Base-by-base conservation (phyloP, 2,329 filamentous ascomycete species). In the Coniochaeta sp. region DNA sequence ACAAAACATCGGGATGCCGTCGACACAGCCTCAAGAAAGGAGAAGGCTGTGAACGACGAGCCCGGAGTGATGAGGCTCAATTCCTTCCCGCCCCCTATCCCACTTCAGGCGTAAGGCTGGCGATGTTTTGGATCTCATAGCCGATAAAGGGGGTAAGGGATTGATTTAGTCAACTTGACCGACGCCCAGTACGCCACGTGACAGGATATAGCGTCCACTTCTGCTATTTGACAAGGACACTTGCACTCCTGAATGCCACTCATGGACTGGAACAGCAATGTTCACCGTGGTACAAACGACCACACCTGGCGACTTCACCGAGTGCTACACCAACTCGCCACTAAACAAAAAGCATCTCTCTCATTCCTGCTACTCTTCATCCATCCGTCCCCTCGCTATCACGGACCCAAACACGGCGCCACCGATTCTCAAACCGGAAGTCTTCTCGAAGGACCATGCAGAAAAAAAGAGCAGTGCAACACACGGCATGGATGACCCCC, bases 121-220 rank as follows among this genome's bases (percentile, higher is more conserved):
- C 31, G 16, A 26, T 42, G 51, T 52, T 50, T 49, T 26, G 22
- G 24, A 51, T 42, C 27, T 10, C 45, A 49, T 49, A 51, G 49
- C 51, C 51, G 51, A 46, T 30, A 48, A 53, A n/a, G n/a, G n/a
- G 24, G 24, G 46, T 20, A 35, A 50, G 50, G n/a, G 6, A 12
- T 8, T 47, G 14, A n/a, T n/a, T n/a, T n/a, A n/a, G n/a, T n/a
- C n/a, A n/a, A n/a, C n/a, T n/a, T n/a, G n/a, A n/a, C n/a, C n/a
- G n/a, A n/a, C n/a, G n/a, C n/a, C n/a, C n/a, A n/a, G n/a, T n/a
- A n/a, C n/a, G n/a, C n/a, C n/a, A n/a, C n/a, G n/a, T n/a, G n/a
- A n/a, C n/a, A n/a, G n/a, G n/a, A n/a, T n/a, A n/a, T n/a, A n/a
- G n/a, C n/a, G n/a, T n/a, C n/a, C n/a, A n/a, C n/a, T n/a, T n/a